phyloP scores from a whole-genome alignment of 495 filamentous ascomycete species.

The Talaromyces proteolyticus region DNA sequence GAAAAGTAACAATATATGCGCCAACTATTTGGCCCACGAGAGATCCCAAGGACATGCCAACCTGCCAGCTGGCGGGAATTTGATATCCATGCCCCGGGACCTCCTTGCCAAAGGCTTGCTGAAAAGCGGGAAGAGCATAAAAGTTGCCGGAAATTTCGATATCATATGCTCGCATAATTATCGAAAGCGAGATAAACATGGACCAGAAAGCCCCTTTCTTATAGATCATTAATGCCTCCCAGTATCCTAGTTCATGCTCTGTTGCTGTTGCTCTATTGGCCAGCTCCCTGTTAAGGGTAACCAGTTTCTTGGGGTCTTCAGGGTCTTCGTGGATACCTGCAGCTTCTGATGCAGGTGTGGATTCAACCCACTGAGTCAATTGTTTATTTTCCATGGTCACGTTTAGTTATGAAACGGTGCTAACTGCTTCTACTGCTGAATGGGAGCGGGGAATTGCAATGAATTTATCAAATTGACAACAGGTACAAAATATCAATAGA shows the following conservation, averaged over 20 bases:
- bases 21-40: conserved; percentile 12
- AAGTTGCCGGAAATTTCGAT: conserved; percentile 7
- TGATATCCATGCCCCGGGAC: background rate
- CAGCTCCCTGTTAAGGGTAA: background rate
- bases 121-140: conserved; percentile 8
- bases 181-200: conserved; percentile 8
- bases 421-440: background rate
- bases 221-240: conserved; percentile 8
- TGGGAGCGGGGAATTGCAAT: background rate
- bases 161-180: conserved; percentile 11
- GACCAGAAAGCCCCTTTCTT: conserved; percentile 5
- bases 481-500: too few species aligned
- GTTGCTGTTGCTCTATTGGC: background rate
- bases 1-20: conserved; percentile 6
- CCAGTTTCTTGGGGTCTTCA: background rate
- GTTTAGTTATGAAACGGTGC: background rate
- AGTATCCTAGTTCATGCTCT: conserved; percentile 2
- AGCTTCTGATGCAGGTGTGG: background rate
- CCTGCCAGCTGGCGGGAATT: conserved; percentile 3
- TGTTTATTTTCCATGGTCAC: background rate
- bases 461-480: background rate
- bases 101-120: background rate
- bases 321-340: background rate
- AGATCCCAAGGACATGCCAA: conserved; percentile 8
- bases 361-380: background rate